These are phyloP conservation scores for Pilatotrama ljubarskyi DNA, from an alignment of 768 basidiomycete genomes.

Conservation along the genomic window DNA sequence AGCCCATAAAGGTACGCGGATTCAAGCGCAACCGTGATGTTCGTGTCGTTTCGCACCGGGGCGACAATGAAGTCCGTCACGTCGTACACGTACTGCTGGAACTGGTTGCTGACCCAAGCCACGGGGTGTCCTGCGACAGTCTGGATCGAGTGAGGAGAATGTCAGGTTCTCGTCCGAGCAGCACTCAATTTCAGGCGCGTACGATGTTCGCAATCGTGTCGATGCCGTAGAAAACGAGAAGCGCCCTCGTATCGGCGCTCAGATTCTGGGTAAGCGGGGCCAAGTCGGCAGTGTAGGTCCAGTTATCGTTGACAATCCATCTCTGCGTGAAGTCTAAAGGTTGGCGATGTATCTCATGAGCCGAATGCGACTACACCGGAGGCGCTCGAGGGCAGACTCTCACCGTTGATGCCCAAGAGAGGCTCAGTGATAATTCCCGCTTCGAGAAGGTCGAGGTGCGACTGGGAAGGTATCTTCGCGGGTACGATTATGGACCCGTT, in stretches of 20 bases:
- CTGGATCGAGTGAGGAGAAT: slow-evolving; percentile 28
- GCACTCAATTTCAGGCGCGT: neutral
- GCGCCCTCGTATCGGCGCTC: slow-evolving; percentile 21
- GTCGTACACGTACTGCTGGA: slow-evolving; percentile 55
- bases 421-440: slow-evolving; percentile 57
- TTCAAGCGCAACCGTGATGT: slow-evolving; percentile 52
- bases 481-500: slow-evolving; percentile 57
- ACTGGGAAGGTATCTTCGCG: slow-evolving; percentile 52
- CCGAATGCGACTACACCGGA: neutral
- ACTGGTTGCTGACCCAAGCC: slow-evolving; percentile 60
- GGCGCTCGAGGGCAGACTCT: neutral
- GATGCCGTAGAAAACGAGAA: slow-evolving; percentile 57
- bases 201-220: slow-evolving; percentile 60
- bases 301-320: slow-evolving; percentile 57
- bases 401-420: slow-evolving; percentile 54
- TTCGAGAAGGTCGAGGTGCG: slow-evolving; percentile 51
- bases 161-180: neutral
- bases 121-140: slow-evolving; percentile 52
- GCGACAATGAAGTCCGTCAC: slow-evolving; percentile 43
- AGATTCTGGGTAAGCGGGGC: slow-evolving; percentile 40
- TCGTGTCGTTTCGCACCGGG: slow-evolving; percentile 36
- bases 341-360: neutral
- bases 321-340: slow-evolving; percentile 51
- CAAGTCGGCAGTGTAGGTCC: slow-evolving; percentile 59
- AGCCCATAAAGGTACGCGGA: slow-evolving; percentile 54